These are phyloP conservation scores for Ilyonectria destructans DNA, from an alignment of 2,329 filamentous ascomycete species.

Conservation along the genomic window DNA sequence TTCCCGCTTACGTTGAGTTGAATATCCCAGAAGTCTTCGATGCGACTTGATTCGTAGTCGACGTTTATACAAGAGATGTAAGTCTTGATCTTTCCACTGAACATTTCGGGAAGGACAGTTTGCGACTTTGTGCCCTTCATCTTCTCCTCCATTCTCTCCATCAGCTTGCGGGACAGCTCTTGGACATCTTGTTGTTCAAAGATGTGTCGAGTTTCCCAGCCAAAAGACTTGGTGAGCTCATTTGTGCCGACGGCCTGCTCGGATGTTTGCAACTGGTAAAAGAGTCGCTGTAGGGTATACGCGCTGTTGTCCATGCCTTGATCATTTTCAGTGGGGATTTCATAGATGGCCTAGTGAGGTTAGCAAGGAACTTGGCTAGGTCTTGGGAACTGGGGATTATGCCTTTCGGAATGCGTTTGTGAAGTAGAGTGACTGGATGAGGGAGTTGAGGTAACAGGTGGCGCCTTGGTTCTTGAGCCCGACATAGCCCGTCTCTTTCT, in stretches of 20 bases:
- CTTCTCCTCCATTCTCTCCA: conserved; percentile 96
- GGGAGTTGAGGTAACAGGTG: conserved; percentile 89
- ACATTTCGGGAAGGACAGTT: conserved; percentile 90
- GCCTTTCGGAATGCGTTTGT: conserved; percentile 96
- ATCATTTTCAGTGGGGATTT: conserved; percentile 93
- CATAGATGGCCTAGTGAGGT: conserved; percentile 84
- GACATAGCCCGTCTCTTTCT: conserved; percentile 97
- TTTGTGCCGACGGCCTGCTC: conserved; percentile 88
- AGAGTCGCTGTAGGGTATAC: conserved; percentile 92
- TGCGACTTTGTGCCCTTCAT: conserved; percentile 98
- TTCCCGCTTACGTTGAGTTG: conserved; percentile 97
- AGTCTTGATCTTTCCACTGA: conserved; percentile 98
- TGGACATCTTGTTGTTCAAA: conserved; percentile 99
- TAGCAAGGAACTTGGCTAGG: conserved; percentile 23
- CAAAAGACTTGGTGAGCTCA: conserved; percentile 96
- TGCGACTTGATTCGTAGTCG: conserved; percentile 93
- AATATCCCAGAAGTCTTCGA: conserved; percentile 99
- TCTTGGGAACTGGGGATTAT: conserved; percentile 36
- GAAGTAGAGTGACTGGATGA: conserved; percentile 88
- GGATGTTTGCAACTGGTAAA: conserved; percentile 94
- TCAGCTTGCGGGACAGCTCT: conserved; percentile 94
- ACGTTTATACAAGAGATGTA: conserved; percentile 99
- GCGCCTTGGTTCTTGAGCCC: conserved; percentile 97
- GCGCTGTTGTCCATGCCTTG: conserved; percentile 89
- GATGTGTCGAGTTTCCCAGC: conserved; percentile 97